Percentiles rank a stretch among this genome's conserved stretches.
These are phyloP conservation scores for Styphnolobium japonicum DNA, from an alignment of 306 rosid species.

Conservation along the genomic window DNA sequence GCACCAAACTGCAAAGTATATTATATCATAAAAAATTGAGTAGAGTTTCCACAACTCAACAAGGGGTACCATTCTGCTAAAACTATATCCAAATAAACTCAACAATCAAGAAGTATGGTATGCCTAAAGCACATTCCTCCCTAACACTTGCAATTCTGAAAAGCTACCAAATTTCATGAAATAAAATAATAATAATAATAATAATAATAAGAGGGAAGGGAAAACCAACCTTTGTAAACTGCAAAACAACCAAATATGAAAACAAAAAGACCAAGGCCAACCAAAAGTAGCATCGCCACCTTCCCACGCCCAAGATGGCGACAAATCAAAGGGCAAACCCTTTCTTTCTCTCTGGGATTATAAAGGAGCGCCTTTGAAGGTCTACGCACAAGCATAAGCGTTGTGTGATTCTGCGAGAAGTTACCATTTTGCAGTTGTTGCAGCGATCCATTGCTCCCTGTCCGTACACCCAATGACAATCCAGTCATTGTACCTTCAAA, in stretches of 20 bases:
- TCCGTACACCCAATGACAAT: slow-evolving; percentile 87
- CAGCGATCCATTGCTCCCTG: slow-evolving; percentile 74
- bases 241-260: slow-evolving; percentile 65
- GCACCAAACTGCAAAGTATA: background rate
- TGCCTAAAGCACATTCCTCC: background rate
- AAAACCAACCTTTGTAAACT: slow-evolving; percentile 64
- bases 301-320: slow-evolving; percentile 65
- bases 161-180: background rate
- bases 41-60: background rate
- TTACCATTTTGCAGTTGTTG: slow-evolving; percentile 63
- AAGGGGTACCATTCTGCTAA: background rate
- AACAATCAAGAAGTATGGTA: background rate
- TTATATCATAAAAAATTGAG: background rate
- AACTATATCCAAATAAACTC: background rate
- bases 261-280: slow-evolving; percentile 64
- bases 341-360: slow-evolving; percentile 78
- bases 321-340: slow-evolving; percentile 50
- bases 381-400: slow-evolving; percentile 54
- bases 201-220: background rate
- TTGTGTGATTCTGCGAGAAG: slow-evolving; percentile 32
- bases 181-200: no score
- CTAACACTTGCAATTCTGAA: background rate
- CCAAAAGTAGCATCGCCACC: slow-evolving; percentile 80
- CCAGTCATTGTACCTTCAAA: slow-evolving; percentile 76
- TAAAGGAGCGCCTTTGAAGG: slow-evolving; percentile 63